Evolutionary conservation across 495 filamentous ascomycete genomes (phyloP), one percentile per base, ranked within the genome.

Genomic region (Penicillium silybi): DNA sequence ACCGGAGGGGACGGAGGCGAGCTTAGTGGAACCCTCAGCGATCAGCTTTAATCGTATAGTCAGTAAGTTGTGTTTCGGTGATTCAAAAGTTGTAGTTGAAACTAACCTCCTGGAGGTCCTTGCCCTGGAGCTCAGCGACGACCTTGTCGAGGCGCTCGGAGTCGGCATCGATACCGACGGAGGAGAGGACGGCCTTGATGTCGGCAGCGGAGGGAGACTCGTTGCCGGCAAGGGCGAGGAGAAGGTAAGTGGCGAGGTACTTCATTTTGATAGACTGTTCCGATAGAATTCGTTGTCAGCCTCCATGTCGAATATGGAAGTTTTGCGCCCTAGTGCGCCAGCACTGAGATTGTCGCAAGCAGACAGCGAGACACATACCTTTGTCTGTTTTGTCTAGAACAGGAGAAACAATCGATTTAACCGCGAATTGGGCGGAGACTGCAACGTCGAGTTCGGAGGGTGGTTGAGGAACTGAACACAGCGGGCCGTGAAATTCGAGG

Each of bases 201-300:
- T 99, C 92, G 49, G 77, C 76, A 56, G 87, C 89, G 45, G 89
- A 91, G 60, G 93, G 93, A 46, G 83, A 84, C 78, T 81, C 79
- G 81, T 97, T 98, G 79, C 93, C 93, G 68, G 82, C 93, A 61
- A 97, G 84, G 80, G 78, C 78, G 75, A 97, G 86, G 71, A 98
- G 93, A 65, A 98, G 89, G 85, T 96, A 98, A 69, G 93, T 92
- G 71, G 93, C 95, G 79, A 98, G 87, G 79, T 97, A 86, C 92
- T 97, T 98, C 93, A 98, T 98, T 89, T 85, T 92, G 78, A 75
- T 66, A 40, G 57, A 53, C 61, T 74, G 49, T 41, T 50, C 41
- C 23, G 52, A 50, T 56, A 55, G 53, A 56, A 50, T 22, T 56
- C 9, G 19, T 47, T 39, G 52, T 62, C 39, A 61, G 59, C 41